phyloP scores from a whole-genome alignment of 192 early-diverging fungal genomes.

The Thamnidium elegans region DNA sequence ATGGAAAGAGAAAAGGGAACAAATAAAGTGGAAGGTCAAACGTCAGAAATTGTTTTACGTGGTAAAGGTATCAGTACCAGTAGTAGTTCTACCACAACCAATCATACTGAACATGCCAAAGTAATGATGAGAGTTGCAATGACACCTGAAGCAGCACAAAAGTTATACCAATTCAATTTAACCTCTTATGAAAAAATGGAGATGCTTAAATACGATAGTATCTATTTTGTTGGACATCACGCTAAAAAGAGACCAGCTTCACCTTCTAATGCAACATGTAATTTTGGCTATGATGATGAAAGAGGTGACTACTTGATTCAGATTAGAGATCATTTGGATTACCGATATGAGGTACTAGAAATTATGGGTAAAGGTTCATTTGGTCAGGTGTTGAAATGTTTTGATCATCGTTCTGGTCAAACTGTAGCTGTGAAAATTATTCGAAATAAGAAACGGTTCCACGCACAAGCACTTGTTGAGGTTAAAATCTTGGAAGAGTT shows the following conservation, averaged over 20 bases:
- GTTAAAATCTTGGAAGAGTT: slow-evolving; percentile 86
- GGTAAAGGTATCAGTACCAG: not conserved
- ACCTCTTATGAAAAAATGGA: slow-evolving; percentile 15
- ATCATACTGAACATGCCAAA: not conserved
- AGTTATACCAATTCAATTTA: slow-evolving; percentile 6
- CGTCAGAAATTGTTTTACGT: slow-evolving; percentile 4
- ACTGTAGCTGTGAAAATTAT: slow-evolving; percentile 91
- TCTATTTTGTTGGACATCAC: slow-evolving; percentile 30
- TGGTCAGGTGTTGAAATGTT: slow-evolving; percentile 88
- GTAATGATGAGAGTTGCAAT: slow-evolving; percentile 8
- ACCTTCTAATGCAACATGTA: not conserved
- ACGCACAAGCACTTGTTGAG: slow-evolving; percentile 89
- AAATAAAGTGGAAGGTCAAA: not conserved
- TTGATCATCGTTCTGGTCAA: slow-evolving; percentile 85
- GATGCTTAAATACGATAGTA: slow-evolving; percentile 5
- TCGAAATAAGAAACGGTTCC: slow-evolving; percentile 91
- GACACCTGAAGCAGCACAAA: slow-evolving; percentile 16
- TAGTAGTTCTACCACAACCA: not conserved
- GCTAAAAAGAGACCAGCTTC: slow-evolving; percentile 9
- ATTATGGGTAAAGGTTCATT: slow-evolving; percentile 90
- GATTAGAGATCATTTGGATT: slow-evolving; percentile 79
- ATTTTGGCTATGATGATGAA: slow-evolving; percentile 68
- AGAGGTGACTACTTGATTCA: slow-evolving; percentile 88
- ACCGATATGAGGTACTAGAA: slow-evolving; percentile 87
- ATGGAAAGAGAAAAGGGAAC: not conserved